Evolutionary conservation across 164 flowering plant genomes (phyloP), one percentile per base, ranked within the genome.

Genomic region (Aristolochia fimbriata): DNA sequence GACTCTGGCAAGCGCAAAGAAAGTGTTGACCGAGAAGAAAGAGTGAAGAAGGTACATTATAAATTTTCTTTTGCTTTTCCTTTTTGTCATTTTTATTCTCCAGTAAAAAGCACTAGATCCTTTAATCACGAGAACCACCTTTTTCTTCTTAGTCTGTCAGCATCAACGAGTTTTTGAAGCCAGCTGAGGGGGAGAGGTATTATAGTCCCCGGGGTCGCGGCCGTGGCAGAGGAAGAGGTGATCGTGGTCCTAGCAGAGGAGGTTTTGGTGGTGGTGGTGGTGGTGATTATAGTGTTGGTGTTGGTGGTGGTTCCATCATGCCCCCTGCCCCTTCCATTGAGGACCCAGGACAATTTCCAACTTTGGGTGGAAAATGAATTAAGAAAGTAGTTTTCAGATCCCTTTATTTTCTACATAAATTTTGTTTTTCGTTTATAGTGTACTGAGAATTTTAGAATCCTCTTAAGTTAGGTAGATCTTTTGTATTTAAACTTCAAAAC

Each of bases 121-220:
- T 3, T 37, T 7, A 37, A 37, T 3, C 1, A 3, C 8, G 43
- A 37, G 43, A 37, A 37, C 10, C 9, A 37, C 5, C 6, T 48
- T 27, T 27, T 14, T 6, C 14, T 61, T 61, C 16, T n/a, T 51
- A 92, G 98, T 72, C 95, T 66, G 70, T 89, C 25, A 87, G 81
- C 87, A 84, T 92, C 15, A 81, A 80, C 57, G 96, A 89, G 71
- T 92, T 89, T 70, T 77, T 92, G 80, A 92, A 89, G 82, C 91
- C 96, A 51, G 81, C 83, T 65, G 93, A 84, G 11, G 91, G 95
- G 10, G 93, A 82, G 65, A 80, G 67, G 63, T 72, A 59, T 76
- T 80, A 84, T 59, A 57, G 68, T 48, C 66, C 80, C 14, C 79
- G 91, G n/a, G 88, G 91, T 4, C 88, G 95, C 10, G 87, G 89